These are phyloP conservation scores for Dissoconium aciculare DNA, from an alignment of 2,329 filamentous ascomycete genomes.

Conservation along the genomic window DNA sequence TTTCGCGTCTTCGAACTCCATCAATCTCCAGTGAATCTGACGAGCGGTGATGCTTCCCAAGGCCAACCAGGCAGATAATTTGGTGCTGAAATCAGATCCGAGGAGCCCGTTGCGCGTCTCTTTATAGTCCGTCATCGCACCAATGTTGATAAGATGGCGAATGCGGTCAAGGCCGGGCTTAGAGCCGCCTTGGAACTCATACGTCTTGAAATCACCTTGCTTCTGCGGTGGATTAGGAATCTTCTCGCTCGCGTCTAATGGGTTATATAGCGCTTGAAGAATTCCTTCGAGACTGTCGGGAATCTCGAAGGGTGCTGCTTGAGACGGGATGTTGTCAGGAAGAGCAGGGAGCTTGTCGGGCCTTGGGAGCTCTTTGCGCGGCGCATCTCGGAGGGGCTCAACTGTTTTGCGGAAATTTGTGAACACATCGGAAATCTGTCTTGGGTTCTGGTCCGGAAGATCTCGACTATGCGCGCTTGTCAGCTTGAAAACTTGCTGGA, in stretches of 20 bases:
- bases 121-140: constrained; percentile 50
- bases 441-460: constrained; percentile 40
- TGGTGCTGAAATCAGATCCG: constrained; percentile 58
- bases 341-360: constrained; percentile 45
- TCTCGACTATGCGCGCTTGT: constrained; percentile 47
- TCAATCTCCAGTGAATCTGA: constrained; percentile 53
- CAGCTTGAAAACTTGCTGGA: background rate
- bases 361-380: constrained; percentile 41
- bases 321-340: constrained; percentile 42
- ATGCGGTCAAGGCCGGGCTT: constrained; percentile 44
- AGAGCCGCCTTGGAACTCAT: constrained; percentile 51
- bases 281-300: constrained; percentile 41
- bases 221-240: background rate
- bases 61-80: constrained; percentile 58
- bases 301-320: constrained; percentile 48
- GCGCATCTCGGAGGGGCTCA: constrained; percentile 53
- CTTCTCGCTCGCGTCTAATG: constrained; percentile 33
- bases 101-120: constrained; percentile 56
- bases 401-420: constrained; percentile 59
- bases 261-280: constrained; percentile 41
- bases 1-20: constrained; percentile 53
- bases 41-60: constrained; percentile 59
- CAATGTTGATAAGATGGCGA: constrained; percentile 44
- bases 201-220: background rate
- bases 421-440: constrained; percentile 58